Evolutionary conservation across 202 grass and related monocot species (phyloP), one percentile per base, ranked within the genome.

Genomic region (Miscanthus sacchariflorus): DNA sequence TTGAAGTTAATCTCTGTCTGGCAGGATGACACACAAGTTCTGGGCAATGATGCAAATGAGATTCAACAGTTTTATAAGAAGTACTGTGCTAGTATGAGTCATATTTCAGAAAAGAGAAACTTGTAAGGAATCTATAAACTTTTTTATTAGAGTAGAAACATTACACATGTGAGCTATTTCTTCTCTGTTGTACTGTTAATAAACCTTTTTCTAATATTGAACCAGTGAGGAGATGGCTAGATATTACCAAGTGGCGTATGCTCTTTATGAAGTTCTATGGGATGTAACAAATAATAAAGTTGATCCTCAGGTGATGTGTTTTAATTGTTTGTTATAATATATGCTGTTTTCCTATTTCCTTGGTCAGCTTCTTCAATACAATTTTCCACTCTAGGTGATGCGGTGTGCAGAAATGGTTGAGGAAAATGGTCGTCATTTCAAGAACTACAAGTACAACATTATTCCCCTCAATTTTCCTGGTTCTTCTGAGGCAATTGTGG

Each of bases 241-340:
- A 81, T 82, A 91, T 74, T 98, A 96, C 74, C 92, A 96, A 83
- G 93, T 90, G 40, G 92, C 90, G 38, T 94, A 92, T 44, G 89
- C 92, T 77, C 76, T 98, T 69, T 96, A 96, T 91, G 93, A 98
- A 81, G 96, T 98, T 59, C 88, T 98, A 83, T 85, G 39, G 87
- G 87, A 93, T 91, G 81, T 98, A 68, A 90, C 88, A 3, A 66
- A 85, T 18, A 87, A 93, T 3, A 94, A 83, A 86, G 73, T 98
- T 78, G 90, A 94, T 79, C 56, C 50, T 45, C 76, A 94, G 92
- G 96, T 98, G 81, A 70, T 36, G 25, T 14, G 10, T 44, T 81
- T 40, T 81, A 81, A 63, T 85, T 72, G 81, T 7, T 78, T 85
- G 23, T 42, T 70, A 24, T 24, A 12, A 12, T 71, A 70, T 70